Base-by-base conservation (phyloP, 495 filamentous ascomycete genomes). In the Penicillium lagena region DNA sequence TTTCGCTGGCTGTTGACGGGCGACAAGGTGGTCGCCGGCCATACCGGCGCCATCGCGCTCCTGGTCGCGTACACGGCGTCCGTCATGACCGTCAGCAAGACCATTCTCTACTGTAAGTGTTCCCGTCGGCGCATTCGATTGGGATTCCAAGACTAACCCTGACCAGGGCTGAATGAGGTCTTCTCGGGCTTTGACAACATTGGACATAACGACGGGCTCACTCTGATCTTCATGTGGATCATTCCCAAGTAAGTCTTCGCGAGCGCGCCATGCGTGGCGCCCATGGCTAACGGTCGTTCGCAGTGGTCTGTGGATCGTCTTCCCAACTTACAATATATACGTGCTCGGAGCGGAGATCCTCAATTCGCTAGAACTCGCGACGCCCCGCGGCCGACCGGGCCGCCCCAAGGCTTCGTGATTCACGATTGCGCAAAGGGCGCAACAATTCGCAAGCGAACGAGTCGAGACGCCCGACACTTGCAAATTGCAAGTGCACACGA, bases 31-130 rank as follows among this genome's bases (percentile, higher is more conserved):
- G 62, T 90, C 7, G 60, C 64, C 29, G 86, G 87, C 1, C 63
- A 71, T 11, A 64, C 51, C 37, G 89, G 79, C 3, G 85, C 75
- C 1, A 51, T 73, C 38, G 85, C 87, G 2, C 72, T 84, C 31
- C 47, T 95, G 43, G 51, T 86, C 15, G 87, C 75, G 6, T 91
- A 84, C 50, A 72, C 73, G 29, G 76, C 82, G 1, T 80, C 80
- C 7, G 71, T 89, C 4, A 86, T 93, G 85, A 96, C 91, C 2
- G 54, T 93, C 1, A 84, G 81, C 64, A 96, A 96, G 79, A 96
- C 90, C 12, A 55, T 86, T 43, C 65, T 97, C 12, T 97, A 96
- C 56, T 85, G 89, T 90, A 56, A 73, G 82, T 73, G 43, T 50
- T 37, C 36, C 31, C 37, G 29, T 40, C 35, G 1, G 27, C 35